These are phyloP conservation scores for Ophiocordyceps unilateralis DNA, from an alignment of 2,329 filamentous ascomycete genomes.

Conservation along the genomic window DNA sequence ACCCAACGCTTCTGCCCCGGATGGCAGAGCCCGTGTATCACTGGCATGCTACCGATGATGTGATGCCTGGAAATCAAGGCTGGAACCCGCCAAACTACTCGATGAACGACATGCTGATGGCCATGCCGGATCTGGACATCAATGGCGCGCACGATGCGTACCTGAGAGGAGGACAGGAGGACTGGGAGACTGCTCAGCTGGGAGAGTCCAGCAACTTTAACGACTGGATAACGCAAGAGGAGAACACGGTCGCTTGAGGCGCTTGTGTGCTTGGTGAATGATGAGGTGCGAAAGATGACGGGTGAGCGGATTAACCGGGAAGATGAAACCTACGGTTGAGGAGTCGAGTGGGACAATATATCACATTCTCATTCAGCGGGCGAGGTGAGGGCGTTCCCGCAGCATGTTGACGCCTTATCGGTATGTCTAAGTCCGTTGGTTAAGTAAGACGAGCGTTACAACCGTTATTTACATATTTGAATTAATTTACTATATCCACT, in stretches of 20 bases:
- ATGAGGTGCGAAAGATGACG: background rate
- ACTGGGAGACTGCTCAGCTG: constrained; percentile 18
- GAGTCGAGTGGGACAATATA: too few species aligned
- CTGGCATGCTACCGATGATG: background rate
- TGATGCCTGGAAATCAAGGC: background rate
- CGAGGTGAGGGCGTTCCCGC: too few species aligned
- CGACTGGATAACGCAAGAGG: constrained; percentile 12
- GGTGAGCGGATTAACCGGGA: background rate
- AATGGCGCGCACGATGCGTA: constrained; percentile 10
- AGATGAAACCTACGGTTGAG: background rate
- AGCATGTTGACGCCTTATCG: too few species aligned
- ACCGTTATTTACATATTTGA: too few species aligned
- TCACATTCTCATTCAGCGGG: too few species aligned
- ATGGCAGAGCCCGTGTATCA: background rate
- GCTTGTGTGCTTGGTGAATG: background rate
- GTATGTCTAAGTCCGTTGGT: too few species aligned
- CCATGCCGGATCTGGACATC: constrained; percentile 5
- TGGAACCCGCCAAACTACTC: background rate
- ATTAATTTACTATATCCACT: too few species aligned
- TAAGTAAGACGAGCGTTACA: too few species aligned
- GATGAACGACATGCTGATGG: background rate
- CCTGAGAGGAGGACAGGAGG: constrained; percentile 14
- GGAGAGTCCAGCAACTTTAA: constrained; percentile 14
- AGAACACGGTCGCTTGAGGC: background rate
- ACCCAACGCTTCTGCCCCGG: constrained; percentile 3